Percentiles rank a stretch among this genome's conserved stretches.
These are phyloP conservation scores for Amanita fuliginea DNA, from an alignment of 768 basidiomycete species.

Conservation along the genomic window DNA sequence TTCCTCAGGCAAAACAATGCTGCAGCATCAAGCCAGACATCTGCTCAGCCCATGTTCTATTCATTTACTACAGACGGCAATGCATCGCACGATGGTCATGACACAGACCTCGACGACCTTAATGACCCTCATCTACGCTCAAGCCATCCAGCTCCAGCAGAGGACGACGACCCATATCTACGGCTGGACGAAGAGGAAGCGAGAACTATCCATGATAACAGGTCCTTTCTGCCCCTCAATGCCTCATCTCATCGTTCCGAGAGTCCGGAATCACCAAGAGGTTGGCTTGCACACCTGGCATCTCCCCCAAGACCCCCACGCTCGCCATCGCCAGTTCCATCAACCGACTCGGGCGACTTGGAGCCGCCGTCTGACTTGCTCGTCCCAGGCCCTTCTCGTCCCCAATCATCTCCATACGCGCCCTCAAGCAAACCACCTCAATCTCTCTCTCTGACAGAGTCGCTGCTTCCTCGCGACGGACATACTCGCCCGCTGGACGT, in stretches of 20 bases:
- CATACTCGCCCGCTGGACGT: constrained; percentile 50
- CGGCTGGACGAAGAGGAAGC: constrained; percentile 59
- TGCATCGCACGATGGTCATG: constrained; percentile 39
- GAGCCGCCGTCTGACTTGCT: constrained; percentile 33
- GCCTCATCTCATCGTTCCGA: constrained; percentile 21
- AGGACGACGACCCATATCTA: constrained; percentile 71
- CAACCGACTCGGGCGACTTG: constrained; percentile 32
- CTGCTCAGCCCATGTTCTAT: constrained; percentile 79
- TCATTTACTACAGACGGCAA: constrained; percentile 69
- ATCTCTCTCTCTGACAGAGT: constrained; percentile 68
- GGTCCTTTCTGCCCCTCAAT: constrained; percentile 23
- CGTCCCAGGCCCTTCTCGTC: constrained; percentile 17
- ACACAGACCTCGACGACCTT: constrained; percentile 53
- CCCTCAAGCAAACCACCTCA: constrained; percentile 26
- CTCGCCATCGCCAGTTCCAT: constrained; percentile 27
- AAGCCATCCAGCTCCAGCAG: constrained; percentile 26
- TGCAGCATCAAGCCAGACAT: constrained; percentile 38
- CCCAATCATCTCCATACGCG: constrained; percentile 25
- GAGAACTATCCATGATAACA: constrained; percentile 17
- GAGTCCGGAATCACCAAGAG: constrained; percentile 30
- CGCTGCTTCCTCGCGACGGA: constrained; percentile 68
- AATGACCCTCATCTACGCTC: constrained; percentile 65
- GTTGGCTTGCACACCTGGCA: constrained; percentile 72
- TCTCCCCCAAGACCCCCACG: constrained; percentile 38
- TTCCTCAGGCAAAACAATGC: constrained; percentile 45